Evolutionary conservation across 495 filamentous ascomycete species (phyloP), one percentile per base, ranked within the genome.

Genomic region (Penicillium taxi): DNA sequence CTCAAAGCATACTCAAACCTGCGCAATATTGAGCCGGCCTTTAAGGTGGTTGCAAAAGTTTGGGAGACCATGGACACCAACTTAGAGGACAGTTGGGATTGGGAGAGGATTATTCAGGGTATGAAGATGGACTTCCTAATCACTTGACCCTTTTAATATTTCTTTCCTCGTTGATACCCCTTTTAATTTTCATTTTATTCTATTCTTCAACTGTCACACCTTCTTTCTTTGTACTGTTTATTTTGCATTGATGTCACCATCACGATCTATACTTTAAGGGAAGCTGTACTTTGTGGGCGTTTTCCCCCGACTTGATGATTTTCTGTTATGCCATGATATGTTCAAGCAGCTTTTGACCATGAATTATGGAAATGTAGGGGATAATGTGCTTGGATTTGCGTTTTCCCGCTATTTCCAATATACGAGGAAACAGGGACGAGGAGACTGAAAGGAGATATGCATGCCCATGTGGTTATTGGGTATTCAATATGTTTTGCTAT

Each of bases 91-190:
- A 79, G 74, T 32, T 95, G 88, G 88, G 88, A 95, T 57, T 94
- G 87, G 88, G 85, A 93, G 52, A 75, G 72, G 28, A 81, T 94
- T 35, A 86, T 88, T 26, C 67, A 72, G 23, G 60, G 73, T 15
- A 79, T 87, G 70, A 82, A 79, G 14, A 78, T 85, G 63, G 86
- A 94, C 59, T 93, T 94, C 57, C 65, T 91, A 29, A 77, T 82
- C 42, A 83, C 81, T 44, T 85, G 73, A 42, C 19, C 35, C n/a
- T 23, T 31, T 39, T 41, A 37, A 5, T 41, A 26, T 32, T 35
- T 36, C n/a, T 27, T n/a, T 20, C 37, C 24, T 31, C 23, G 34
- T 49, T 41, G 38, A 48, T 48, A 44, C 46, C 39, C 36, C 2
- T 9, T 44, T 40, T 30, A n/a, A n/a, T n/a, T 8, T 14, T 36